Evolutionary conservation across 306 rosid genomes (phyloP).

Genomic region (Datisca glomerata): DNA sequence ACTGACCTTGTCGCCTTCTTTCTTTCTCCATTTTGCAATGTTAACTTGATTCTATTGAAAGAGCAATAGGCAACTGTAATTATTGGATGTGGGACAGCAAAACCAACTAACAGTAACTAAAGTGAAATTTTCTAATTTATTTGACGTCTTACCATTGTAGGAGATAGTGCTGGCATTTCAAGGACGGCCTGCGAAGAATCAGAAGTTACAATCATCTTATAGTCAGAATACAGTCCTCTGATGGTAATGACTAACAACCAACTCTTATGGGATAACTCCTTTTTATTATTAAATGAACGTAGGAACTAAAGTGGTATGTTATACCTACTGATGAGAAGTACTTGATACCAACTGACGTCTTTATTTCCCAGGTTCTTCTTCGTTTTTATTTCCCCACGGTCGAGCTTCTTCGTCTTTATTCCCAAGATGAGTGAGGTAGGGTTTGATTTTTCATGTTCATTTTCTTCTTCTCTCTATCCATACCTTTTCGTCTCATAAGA

Average conservation of each 20-base stretch:
- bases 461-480: too few species aligned
- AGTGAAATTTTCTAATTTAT: slow-evolving; percentile 1
- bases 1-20: slow-evolving; percentile 94
- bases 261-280: not conserved
- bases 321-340: slow-evolving; percentile 73
- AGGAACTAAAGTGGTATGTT: slow-evolving; percentile 6
- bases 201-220: slow-evolving; percentile 19
- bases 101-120: slow-evolving; percentile 1
- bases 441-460: too few species aligned
- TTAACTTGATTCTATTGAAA: slow-evolving; percentile 73
- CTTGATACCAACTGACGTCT: slow-evolving; percentile 44
- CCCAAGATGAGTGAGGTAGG: too few species aligned
- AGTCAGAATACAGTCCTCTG: slow-evolving; percentile 11
- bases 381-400: too few species aligned
- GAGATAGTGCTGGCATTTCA: slow-evolving; percentile 91
- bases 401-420: too few species aligned
- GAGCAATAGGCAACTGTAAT: slow-evolving; percentile 11
- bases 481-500: too few species aligned
- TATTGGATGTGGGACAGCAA: slow-evolving; percentile 12
- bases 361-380: too few species aligned
- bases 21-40: slow-evolving; percentile 79
- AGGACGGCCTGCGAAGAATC: slow-evolving; percentile 57
- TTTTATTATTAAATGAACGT: not conserved
- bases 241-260: too few species aligned
- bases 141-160: slow-evolving; percentile 74